Base-by-base conservation (phyloP, 2,329 filamentous ascomycete genomes). In the Penicillium sp. region DNA sequence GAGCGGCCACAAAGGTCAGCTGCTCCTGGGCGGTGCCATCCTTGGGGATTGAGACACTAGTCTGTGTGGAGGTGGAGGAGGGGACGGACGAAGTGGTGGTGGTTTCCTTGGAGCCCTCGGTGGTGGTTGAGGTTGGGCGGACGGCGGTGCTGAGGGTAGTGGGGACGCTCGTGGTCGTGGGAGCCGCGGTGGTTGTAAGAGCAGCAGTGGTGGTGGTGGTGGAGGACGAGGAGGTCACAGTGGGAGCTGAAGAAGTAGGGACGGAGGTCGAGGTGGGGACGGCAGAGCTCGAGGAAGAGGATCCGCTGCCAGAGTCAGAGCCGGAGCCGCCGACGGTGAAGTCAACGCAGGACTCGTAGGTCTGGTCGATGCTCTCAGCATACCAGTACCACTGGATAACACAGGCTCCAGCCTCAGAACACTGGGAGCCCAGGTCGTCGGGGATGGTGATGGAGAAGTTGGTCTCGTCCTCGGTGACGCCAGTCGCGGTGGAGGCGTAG, bases 371-470 rank as follows among this genome's bases (percentile, higher is more conserved):
- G 5, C 71, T 73, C 65, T 72, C 54, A 30, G 73, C 72, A 26
- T 66, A 71, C 73, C 73, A 75, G 65, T 75, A 76, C 73, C 73
- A 76, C 67, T 76, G 73, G 38, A 76, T 62, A 30, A 75, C 73
- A 69, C 73, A 75, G 41, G 65, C 69, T 54, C 72, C 73, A 17
- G 70, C 70, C 60, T 69, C 66, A 19, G 63, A 56, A 55, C 73
- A 75, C 67, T 71, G 58, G 45, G 56, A 54, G 47, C 66, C 70
- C 11, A 76, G 62, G 49, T 72, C 64, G 4, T 70, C 65, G n/a
- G 72, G 73, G 55, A 75, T 70, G 23, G 72, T 74, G 54, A 76
- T 62, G 53, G 66, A 71, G 68, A 76, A 75, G 62, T 67, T 67
- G 51, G 70, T 71, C 58, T 75, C 67, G 49, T 70, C 66, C 8